A percentile compares a stretch with the other conserved stretches of the same genome.
These are phyloP conservation scores for Carex kokanica DNA, from an alignment of 176 grass and related monocot genomes.

Conservation along the genomic window DNA sequence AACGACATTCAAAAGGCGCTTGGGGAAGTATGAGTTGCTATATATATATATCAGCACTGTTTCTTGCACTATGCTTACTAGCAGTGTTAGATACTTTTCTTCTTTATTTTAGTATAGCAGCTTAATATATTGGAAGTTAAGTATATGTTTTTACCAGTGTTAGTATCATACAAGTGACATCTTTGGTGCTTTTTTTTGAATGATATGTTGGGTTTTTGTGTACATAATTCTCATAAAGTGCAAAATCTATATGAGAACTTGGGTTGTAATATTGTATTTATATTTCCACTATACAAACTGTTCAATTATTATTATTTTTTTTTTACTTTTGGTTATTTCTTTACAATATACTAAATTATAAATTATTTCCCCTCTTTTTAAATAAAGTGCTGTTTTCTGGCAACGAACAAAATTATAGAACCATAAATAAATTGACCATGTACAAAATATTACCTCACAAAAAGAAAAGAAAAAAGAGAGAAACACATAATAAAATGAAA, in stretches of 20 bases:
- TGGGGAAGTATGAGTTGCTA: slow-evolving; percentile 15
- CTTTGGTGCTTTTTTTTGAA: neutral
- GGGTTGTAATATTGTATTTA: neutral
- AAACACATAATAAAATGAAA: neutral
- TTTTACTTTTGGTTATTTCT: neutral
- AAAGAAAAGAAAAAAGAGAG: too few species aligned
- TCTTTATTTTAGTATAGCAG: neutral
- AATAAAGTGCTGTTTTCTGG: neutral
- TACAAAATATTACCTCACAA: too few species aligned
- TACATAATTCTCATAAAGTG: neutral
- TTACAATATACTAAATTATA: neutral
- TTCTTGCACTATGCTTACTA: neutral
- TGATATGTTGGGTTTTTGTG: neutral
- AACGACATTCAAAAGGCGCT: slow-evolving; percentile 72
- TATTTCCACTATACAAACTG: neutral
- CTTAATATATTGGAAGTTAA: neutral
- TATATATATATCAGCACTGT: neutral
- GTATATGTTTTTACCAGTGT: neutral
- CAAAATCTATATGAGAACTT: neutral
- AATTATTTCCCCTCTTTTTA: neutral
- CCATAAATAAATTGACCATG: too few species aligned
- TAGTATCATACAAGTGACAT: neutral
- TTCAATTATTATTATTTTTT: neutral
- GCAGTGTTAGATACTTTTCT: neutral
- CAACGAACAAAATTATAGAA: neutral